Base-by-base conservation (phyloP, 306 rosid genomes). In the Rubus parviflorus region DNA sequence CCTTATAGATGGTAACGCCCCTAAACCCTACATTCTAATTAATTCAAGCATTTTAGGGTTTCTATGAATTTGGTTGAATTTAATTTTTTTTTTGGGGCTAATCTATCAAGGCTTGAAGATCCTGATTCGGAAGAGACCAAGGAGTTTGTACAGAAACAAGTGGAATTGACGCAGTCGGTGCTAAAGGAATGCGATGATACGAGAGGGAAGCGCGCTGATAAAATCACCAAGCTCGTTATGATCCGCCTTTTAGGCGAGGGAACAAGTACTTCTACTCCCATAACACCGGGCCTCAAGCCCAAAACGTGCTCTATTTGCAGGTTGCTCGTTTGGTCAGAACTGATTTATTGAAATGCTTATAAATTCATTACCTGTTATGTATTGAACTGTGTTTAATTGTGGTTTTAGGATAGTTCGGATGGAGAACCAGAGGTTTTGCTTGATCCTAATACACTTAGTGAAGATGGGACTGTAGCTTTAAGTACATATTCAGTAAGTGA, bases 281-380 rank as follows among this genome's bases (percentile, higher is more conserved):
- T 68, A 95, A 95, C 80, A 86, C 97, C 0, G 97, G 97, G 6
- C 97, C 92, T 84, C 97, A 95, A 83, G 83, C 97, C 0, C 97
- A 95, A 72, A 70, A 40, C 20, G 91, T 95, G 42, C 90, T 92
- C 8, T 88, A 90, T 77, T 81, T 92, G n/a, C 97, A 95, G 97
- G 98, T 92, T 82, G 53, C 75, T 73, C 20, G 41, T 64, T 69
- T 75, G 7, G 70, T 82, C 56, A 56, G 42, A 79, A 58, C 25
- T 56, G 76, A 38, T 67, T 75, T n/a, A n/a, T n/a, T n/a, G n/a
- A 25, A 25, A 25, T 25, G 30, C 30, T 25, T 25, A 25, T 25
- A 25, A 25, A 25, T 25, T 25, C 30, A 25, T 25, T 56, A 12
- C 10, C 20, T 57, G 37, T 1, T 8, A 3, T 57, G 37, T 20